These are phyloP conservation scores for Talaromyces sp. DNA, from an alignment of 2,329 filamentous ascomycete genomes.

Conservation along the genomic window DNA sequence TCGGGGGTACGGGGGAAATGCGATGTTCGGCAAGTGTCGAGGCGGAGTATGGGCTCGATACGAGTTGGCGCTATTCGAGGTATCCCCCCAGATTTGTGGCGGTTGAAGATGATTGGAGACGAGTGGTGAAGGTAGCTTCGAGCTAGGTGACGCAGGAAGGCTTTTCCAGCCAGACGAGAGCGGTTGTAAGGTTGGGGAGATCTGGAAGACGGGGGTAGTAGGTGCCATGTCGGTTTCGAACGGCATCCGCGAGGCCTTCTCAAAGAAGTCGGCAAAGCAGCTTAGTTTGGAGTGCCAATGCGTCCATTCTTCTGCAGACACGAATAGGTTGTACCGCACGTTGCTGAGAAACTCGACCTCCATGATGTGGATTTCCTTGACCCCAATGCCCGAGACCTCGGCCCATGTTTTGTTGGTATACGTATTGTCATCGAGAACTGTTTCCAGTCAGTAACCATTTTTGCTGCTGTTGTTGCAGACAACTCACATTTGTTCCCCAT, in stretches of 20 bases:
- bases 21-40: conserved; percentile 18
- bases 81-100: conserved; percentile 15
- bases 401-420: conserved; percentile 99
- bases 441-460: conserved; percentile 16
- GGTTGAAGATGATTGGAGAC: conserved; percentile 23
- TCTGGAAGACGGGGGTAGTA: conserved; percentile 22
- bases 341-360: conserved; percentile 99
- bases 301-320: conserved; percentile 79
- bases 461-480: neutral
- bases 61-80: conserved; percentile 19
- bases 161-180: conserved; percentile 22
- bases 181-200: conserved; percentile 32
- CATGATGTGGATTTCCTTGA: conserved; percentile 97
- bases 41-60: conserved; percentile 13
- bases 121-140: conserved; percentile 39
- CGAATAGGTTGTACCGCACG: conserved; percentile 89
- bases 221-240: conserved; percentile 30
- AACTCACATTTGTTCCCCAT: conserved; percentile 87
- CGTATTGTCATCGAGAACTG: conserved; percentile 93
- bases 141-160: conserved; percentile 21
- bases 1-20: conserved; percentile 24
- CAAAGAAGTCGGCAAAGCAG: conserved; percentile 78
- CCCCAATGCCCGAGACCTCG: conserved; percentile 89
- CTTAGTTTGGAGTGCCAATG: conserved; percentile 79
- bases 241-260: conserved; percentile 55